These are phyloP conservation scores for Saturnispora silvae DNA, from an alignment of 805 yeast genomes.

Conservation along the genomic window DNA sequence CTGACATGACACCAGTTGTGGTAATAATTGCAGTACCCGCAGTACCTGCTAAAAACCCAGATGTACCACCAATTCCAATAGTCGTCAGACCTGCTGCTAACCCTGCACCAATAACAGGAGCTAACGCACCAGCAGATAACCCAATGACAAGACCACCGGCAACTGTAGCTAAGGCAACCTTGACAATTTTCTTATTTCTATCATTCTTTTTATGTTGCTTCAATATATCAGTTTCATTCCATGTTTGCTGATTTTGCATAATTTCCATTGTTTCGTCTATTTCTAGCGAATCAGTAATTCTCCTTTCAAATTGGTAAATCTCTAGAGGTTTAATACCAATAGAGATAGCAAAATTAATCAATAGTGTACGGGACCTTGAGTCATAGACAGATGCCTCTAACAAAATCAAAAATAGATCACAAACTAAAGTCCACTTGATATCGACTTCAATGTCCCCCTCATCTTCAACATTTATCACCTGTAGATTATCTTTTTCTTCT, in stretches of 20 bases:
- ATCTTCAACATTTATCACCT: constrained; percentile 18
- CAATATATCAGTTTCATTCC: constrained; percentile 64
- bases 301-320: constrained; percentile 76
- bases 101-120: constrained; percentile 98
- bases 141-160: constrained; percentile 96
- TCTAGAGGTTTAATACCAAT: constrained; percentile 56
- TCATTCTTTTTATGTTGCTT: constrained; percentile 60
- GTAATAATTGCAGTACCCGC: constrained; percentile 96
- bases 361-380: constrained; percentile 74
- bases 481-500: constrained; percentile 12
- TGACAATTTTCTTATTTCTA: constrained; percentile 59
- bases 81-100: constrained; percentile 94
- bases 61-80: constrained; percentile 87
- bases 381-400: constrained; percentile 83
- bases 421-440: constrained; percentile 85
- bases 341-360: constrained; percentile 53
- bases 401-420: constrained; percentile 76
- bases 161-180: constrained; percentile 88
- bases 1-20: constrained; percentile 80
- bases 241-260: constrained; percentile 37
- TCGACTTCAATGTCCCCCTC: constrained; percentile 46
- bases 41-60: constrained; percentile 87
- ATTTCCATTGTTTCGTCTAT: constrained; percentile 43
- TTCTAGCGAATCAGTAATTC: constrained; percentile 84
- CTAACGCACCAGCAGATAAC: constrained; percentile 85